Conservation (phyloP, 208 protist species). For the Angomonas deanei region DNA sequence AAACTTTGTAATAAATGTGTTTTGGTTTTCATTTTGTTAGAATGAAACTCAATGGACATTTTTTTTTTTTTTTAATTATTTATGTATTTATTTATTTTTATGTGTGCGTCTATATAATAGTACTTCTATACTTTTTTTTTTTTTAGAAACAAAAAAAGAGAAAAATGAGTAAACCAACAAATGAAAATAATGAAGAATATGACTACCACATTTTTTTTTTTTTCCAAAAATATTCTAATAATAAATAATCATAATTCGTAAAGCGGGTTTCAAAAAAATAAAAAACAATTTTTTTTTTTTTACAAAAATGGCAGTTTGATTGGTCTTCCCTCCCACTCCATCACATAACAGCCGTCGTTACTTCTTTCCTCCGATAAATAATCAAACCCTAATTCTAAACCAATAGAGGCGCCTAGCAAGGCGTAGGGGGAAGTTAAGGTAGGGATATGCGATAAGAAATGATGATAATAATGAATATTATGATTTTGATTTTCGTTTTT, state of each 20-base stretch:
- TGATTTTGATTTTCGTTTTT: too few species aligned
- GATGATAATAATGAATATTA: too few species aligned
- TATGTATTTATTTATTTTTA: not conserved
- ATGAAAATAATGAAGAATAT: too few species aligned
- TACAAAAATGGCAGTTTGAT: constrained; percentile 16
- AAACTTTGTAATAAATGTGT: not conserved
- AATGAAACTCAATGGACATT: not conserved
- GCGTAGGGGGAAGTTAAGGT: constrained; percentile 10
- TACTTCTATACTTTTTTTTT: too few species aligned
- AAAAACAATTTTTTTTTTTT: constrained; percentile 4
- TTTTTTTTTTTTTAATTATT: constrained; percentile 1
- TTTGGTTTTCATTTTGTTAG: not conserved
- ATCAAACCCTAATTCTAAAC: constrained; percentile 26
- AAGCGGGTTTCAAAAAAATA: not conserved
- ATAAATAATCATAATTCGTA: not conserved
- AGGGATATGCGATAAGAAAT: too few species aligned
- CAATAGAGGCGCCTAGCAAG: constrained; percentile 25
- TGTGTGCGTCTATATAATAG: not conserved
- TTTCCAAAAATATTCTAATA: too few species aligned
- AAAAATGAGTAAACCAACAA: too few species aligned
- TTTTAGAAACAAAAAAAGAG: too few species aligned
- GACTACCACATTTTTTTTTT: too few species aligned
- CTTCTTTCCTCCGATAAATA: constrained; percentile 24
- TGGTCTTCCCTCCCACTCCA: constrained; percentile 22
- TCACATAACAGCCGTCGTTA: constrained; percentile 21